A percentile compares a stretch with the other conserved stretches of the same genome.
Conservation (phyloP, 2,329 filamentous ascomycete genomes). For the Phyllosticta citribraziliensis region DNA sequence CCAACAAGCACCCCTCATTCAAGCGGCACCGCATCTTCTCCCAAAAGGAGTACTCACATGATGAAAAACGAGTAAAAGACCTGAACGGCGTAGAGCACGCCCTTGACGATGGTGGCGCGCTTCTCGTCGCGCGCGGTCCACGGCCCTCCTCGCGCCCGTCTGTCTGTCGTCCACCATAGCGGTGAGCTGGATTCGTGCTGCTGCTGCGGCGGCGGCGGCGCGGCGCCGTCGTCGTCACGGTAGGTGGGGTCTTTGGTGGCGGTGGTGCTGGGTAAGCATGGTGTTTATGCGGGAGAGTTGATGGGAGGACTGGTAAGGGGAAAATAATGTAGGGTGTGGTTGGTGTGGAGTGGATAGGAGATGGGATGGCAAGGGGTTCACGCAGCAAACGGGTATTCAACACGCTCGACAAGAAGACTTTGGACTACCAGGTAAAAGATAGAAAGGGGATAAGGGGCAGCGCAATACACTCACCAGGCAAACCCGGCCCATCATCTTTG, state of each 20-base stretch:
- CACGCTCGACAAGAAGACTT: too few relatives aligned
- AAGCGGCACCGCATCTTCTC: too few relatives aligned
- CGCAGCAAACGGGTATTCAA: too few relatives aligned
- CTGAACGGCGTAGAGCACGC: constrained; percentile 76
- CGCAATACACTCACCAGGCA: constrained; percentile 4
- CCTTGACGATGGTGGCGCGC: constrained; percentile 68
- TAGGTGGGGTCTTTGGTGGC: constrained; percentile 9
- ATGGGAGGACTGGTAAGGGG: not conserved
- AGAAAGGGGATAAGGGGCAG: not conserved
- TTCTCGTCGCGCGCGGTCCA: constrained; percentile 39
- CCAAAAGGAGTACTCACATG: too few relatives aligned
- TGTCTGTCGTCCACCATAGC: constrained; percentile 50
- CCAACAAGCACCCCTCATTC: not conserved
- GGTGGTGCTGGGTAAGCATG: not conserved
- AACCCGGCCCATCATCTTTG: constrained; percentile 1
- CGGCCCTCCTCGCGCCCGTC: constrained; percentile 42
- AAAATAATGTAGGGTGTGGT: not conserved
- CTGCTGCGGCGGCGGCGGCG: constrained; percentile 4
- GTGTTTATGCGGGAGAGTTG: not conserved
- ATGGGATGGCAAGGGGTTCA: too few relatives aligned
- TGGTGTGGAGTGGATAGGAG: not conserved
- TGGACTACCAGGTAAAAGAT: too few relatives aligned
- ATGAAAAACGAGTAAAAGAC: constrained; percentile 99
- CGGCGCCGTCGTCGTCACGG: constrained; percentile 14
- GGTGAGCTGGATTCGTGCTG: constrained; percentile 53